phyloP scores from a whole-genome alignment of 257 asterid species.

The Linaria vulgaris region DNA sequence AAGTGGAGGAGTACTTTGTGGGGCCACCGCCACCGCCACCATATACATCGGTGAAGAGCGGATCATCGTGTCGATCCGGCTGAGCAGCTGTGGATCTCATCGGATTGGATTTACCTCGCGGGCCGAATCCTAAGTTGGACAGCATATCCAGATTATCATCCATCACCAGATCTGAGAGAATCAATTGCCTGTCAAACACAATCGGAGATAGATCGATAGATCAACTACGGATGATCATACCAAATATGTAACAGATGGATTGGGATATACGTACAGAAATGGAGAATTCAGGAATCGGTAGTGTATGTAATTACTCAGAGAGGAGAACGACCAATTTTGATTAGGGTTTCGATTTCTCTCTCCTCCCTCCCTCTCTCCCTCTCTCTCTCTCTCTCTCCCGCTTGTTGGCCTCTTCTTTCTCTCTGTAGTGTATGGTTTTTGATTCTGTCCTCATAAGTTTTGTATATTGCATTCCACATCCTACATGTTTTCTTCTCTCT shows the following conservation, averaged over 20 bases:
- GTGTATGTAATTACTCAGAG: neutral
- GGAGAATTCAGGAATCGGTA: conserved; percentile 9
- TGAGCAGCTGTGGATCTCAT: conserved; percentile 68
- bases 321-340: neutral
- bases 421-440: neutral
- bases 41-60: conserved; percentile 65
- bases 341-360: conserved; percentile 23
- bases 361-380: conserved; percentile 2
- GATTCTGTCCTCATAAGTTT: too few relatives aligned
- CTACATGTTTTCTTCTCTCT: too few relatives aligned
- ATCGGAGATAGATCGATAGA: conserved; percentile 24
- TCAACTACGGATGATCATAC: conserved; percentile 21
- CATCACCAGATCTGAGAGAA: conserved; percentile 42
- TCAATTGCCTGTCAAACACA: conserved; percentile 27
- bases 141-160: conserved; percentile 78
- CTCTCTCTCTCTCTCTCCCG: neutral
- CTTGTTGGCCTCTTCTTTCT: neutral
- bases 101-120: conserved; percentile 86
- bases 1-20: conserved; percentile 51
- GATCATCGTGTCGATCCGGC: conserved; percentile 66
- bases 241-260: conserved; percentile 18
- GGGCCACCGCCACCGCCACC: conserved; percentile 82
- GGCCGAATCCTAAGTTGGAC: conserved; percentile 68
- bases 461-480: too few relatives aligned
- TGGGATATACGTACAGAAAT: conserved; percentile 24